Evolutionary conservation across 495 filamentous ascomycete species (phyloP), one percentile per base, ranked within the genome.

Genomic region (Aspergillus taichungensis): DNA sequence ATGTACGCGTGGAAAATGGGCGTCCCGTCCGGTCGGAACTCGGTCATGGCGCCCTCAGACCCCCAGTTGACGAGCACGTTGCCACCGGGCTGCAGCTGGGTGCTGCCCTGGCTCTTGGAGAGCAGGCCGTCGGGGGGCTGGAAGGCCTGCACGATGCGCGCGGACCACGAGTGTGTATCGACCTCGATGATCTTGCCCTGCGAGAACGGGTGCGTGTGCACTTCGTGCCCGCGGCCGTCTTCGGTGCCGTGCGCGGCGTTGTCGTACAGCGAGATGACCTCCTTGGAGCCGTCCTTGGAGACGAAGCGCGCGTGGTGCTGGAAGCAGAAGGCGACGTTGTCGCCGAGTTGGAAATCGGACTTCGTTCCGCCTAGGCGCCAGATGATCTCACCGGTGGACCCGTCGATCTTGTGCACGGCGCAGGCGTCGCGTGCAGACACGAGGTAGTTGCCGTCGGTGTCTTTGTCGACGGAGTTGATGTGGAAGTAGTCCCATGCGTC

Each of bases 251-350:
- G 62, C 37, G 64, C 66, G 24, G 68, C 64, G 53, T 79, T 78
- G 47, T 79, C 74, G 41, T 69, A 78, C 0, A 79, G 57, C 3
- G 72, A 72, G 40, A 79, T 68, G 8, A 63, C 61, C 37, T 74
- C 68, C 32, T 67, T 53, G 34, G 71, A 60, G 4, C 59, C 62
- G 36, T 68, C 45, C 36, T 70, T 63, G 13, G 62, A 61, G 30
- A 76, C 42, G 43, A 69, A 78, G 5, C 76, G 68, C 0, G 75
- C 78, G 45, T 82, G 72, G 47, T 82, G 77, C 55, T 82, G 77
- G 54, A 73, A 77, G 47, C 70, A 71, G 62, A 82, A 80, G 2
- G 69, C 53, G 44, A 70, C 68, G 27, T 71, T 68, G 29, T 49
- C 56, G 1, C 58, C 60, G 35, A 68, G 52, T 10, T 59, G 51